These are phyloP conservation scores for Phytophthora cryptogea DNA, from an alignment of 352 stramenopile genomes.

Conservation along the genomic window DNA sequence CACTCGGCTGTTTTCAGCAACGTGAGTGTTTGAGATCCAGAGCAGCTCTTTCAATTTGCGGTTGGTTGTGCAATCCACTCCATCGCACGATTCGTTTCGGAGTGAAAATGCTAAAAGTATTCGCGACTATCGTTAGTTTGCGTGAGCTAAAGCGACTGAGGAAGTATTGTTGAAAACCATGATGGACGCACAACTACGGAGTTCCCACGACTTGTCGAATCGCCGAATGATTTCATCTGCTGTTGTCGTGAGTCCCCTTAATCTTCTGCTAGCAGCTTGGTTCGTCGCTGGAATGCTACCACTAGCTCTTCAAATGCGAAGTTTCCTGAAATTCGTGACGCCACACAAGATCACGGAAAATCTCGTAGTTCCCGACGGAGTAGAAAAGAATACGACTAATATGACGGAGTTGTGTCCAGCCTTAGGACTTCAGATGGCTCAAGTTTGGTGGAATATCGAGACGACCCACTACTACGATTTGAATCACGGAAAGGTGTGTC, in stretches of 20 bases:
- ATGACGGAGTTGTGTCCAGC: conserved; percentile 2
- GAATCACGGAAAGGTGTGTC: conserved; percentile 4
- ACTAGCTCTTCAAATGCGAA: conserved; percentile 20
- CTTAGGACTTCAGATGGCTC: conserved; percentile 8
- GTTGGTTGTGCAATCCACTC: no score
- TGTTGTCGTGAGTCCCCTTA: not conserved
- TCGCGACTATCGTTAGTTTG: not conserved
- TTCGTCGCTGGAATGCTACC: conserved; percentile 10
- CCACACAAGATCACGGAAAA: conserved; percentile 21
- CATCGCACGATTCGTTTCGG: not conserved
- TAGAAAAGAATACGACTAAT: not conserved
- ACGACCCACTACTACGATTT: conserved; percentile 15
- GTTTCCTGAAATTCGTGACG: conserved; percentile 21
- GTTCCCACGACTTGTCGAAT: not conserved
- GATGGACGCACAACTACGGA: not conserved
- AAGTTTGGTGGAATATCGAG: conserved; percentile 32
- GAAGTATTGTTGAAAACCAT: not conserved
- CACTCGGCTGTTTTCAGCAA: no score
- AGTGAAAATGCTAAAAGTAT: not conserved
- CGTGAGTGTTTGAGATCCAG: no score
- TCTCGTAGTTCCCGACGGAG: not conserved
- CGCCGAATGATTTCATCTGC: not conserved
- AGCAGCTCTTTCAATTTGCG: no score
- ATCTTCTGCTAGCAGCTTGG: conserved; percentile 11
- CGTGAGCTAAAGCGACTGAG: not conserved